Evolutionary conservation across 2,329 filamentous ascomycete genomes (phyloP).

Genomic region (Epicoccum sorghinum): DNA sequence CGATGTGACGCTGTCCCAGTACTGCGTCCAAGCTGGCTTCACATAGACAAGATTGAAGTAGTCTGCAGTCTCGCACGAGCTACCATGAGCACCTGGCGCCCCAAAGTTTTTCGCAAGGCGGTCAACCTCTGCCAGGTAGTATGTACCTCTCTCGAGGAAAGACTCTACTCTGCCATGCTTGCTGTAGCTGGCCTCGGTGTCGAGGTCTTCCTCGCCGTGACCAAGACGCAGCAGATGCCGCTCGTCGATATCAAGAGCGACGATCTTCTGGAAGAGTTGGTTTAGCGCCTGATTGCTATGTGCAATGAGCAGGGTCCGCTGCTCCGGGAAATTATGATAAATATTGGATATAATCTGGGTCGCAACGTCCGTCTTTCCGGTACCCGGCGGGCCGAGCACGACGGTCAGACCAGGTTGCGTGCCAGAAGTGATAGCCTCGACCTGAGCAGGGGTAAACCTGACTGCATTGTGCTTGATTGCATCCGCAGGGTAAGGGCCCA

Average conservation of each 20-base stretch:
- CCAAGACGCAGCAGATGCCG: slow-evolving; percentile 90
- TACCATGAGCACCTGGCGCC: slow-evolving; percentile 92
- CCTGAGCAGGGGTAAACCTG: slow-evolving; percentile 88
- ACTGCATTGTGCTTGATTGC: slow-evolving; percentile 80
- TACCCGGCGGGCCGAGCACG: slow-evolving; percentile 93
- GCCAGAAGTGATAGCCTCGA: slow-evolving; percentile 91
- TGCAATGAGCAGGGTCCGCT: slow-evolving; percentile 89
- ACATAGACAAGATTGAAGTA: slow-evolving; percentile 97
- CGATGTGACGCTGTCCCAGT: slow-evolving; percentile 68
- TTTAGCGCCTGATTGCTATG: slow-evolving; percentile 98
- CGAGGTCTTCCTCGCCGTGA: slow-evolving; percentile 92
- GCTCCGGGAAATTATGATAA: slow-evolving; percentile 94
- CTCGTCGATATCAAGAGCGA: slow-evolving; percentile 94
- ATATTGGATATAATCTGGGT: slow-evolving; percentile 99
- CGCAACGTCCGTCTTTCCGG: slow-evolving; percentile 98
- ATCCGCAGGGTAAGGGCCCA: slow-evolving; percentile 87
- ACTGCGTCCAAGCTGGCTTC: slow-evolving; percentile 85
- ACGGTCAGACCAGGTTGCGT: slow-evolving; percentile 93
- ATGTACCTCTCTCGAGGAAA: slow-evolving; percentile 85
- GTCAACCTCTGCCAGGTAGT: slow-evolving; percentile 81
- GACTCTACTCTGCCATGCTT: slow-evolving; percentile 95
- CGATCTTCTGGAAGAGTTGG: slow-evolving; percentile 96
- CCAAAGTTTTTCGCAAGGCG: slow-evolving; percentile 83
- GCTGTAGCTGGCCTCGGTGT: slow-evolving; percentile 85
- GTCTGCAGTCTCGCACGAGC: slow-evolving; percentile 93